Evolutionary conservation across 169 alveolate species (phyloP).

Genomic region (Perkinsus chesapeaki): DNA sequence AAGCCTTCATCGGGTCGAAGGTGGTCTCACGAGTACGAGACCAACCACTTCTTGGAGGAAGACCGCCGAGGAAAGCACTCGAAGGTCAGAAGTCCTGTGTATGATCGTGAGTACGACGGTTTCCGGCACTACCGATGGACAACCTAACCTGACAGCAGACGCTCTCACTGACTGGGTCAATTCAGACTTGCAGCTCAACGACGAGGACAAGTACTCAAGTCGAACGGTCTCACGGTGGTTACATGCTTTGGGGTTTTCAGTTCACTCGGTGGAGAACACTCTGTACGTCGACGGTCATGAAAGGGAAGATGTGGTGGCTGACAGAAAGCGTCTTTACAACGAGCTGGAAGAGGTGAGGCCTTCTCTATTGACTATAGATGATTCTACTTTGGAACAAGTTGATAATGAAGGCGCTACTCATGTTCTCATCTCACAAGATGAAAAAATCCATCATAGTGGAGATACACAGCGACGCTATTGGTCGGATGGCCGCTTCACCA

Average conservation of each 20-base stretch:
- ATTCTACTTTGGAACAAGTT: neutral
- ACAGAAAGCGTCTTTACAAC: neutral
- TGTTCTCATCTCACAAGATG: neutral
- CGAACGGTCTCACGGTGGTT: neutral
- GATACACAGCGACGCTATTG: neutral
- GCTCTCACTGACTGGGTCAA: neutral
- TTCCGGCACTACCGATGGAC: neutral
- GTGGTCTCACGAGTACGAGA: neutral
- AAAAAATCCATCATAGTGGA: neutral
- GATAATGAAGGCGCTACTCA: neutral
- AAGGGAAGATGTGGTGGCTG: neutral
- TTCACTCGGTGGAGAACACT: neutral
- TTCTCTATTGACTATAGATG: neutral
- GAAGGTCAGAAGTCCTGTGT: neutral
- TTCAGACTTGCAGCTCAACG: neutral
- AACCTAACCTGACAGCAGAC: neutral
- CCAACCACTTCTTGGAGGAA: neutral
- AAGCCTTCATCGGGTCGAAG: neutral
- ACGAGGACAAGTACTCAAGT: neutral
- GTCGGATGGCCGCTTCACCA: neutral
- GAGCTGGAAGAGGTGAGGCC: neutral
- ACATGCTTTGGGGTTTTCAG: neutral
- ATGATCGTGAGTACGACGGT: neutral
- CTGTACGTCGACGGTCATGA: neutral
- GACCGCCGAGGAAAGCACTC: neutral